These are phyloP conservation scores for Dictyostelium purpureum DNA, from an alignment of 78 protist genomes.

Conservation along the genomic window DNA sequence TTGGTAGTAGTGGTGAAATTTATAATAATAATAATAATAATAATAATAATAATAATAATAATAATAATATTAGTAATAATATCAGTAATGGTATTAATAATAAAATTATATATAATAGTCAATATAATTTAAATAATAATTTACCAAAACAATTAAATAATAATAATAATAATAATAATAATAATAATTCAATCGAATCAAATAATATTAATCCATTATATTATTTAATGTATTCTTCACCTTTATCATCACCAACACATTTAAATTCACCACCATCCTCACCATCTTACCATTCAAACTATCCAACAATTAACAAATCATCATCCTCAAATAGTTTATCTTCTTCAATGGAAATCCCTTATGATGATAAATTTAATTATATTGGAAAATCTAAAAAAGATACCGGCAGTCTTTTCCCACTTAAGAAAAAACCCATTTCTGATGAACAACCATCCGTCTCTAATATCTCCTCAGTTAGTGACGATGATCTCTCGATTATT, in stretches of 20 bases:
- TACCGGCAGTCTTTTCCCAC: too few species aligned
- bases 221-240: background rate
- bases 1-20: background rate
- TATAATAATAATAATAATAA: background rate
- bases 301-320: background rate
- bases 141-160: background rate
- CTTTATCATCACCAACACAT: background rate
- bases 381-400: too few species aligned
- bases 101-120: background rate
- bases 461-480: too few species aligned
- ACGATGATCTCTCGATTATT: too few species aligned
- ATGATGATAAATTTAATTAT: too few species aligned
- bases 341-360: too few species aligned
- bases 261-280: background rate
- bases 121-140: background rate
- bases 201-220: slow-evolving; percentile 2
- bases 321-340: too few species aligned
- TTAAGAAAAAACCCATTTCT: too few species aligned
- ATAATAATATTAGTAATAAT: background rate
- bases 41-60: slow-evolving; percentile 3
- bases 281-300: background rate
- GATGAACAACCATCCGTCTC: too few species aligned
- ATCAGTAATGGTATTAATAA: background rate
- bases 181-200: too few species aligned
- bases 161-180: background rate